Conservation (phyloP, 768 basidiomycete genomes). For the Trametes sanguinea region DNA sequence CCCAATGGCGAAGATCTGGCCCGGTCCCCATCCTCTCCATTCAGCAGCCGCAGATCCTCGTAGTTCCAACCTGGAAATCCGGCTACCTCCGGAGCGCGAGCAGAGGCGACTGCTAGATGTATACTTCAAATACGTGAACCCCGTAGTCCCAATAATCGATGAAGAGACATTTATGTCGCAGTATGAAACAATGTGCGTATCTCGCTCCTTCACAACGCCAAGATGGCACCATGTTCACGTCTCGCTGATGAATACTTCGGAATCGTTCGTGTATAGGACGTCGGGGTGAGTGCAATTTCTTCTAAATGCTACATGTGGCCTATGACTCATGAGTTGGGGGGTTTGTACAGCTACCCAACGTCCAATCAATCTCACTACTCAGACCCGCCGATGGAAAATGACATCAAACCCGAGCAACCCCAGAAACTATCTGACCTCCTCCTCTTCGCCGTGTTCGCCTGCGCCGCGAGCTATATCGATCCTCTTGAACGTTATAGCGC, state of each 20-base stretch:
- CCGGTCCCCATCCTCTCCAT: slow-evolving; percentile 37
- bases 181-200: slow-evolving; percentile 36
- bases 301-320: too few relatives aligned
- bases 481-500: slow-evolving; percentile 31
- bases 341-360: background rate
- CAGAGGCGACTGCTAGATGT: slow-evolving; percentile 72
- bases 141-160: slow-evolving; percentile 77
- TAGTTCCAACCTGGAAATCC: slow-evolving; percentile 29
- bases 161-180: slow-evolving; percentile 67
- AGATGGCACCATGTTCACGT: too few relatives aligned
- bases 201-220: background rate
- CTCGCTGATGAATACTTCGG: background rate
- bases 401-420: slow-evolving; percentile 45
- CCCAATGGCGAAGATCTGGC: slow-evolving; percentile 79
- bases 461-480: slow-evolving; percentile 66
- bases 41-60: background rate
- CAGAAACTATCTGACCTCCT: slow-evolving; percentile 66
- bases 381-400: background rate
- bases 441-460: slow-evolving; percentile 78
- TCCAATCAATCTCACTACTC: background rate
- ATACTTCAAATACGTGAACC: slow-evolving; percentile 84
- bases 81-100: slow-evolving; percentile 61
- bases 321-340: background rate
- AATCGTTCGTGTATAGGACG: background rate
- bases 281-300: background rate